Percentiles rank a stretch among this genome's conserved stretches.
Conservation (phyloP, 1,139 yeast genomes). For the Pichia sp. region DNA sequence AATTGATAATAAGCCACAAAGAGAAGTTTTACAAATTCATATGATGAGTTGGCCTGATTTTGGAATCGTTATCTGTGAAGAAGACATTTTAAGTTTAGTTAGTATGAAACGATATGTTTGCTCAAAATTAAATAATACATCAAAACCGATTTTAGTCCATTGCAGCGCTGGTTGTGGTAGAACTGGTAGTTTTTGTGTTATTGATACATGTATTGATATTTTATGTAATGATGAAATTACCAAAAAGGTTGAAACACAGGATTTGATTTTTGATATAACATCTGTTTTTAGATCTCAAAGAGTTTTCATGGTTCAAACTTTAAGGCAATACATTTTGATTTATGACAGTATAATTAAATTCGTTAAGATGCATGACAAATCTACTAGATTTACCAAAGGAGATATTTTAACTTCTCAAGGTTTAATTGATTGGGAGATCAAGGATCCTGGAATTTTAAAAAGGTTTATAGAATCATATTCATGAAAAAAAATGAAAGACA, state of each 20-base stretch:
- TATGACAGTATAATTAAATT: conserved; percentile 36
- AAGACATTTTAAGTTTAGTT: conserved; percentile 39
- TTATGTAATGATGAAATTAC: conserved; percentile 18
- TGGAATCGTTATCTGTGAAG: conserved; percentile 36
- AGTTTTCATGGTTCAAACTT: conserved; percentile 53
- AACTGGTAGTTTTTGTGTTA: conserved; percentile 49
- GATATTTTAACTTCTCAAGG: conserved; percentile 10
- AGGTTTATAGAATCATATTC: conserved; percentile 10
- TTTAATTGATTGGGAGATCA: conserved; percentile 16
- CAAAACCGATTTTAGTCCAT: conserved; percentile 40
- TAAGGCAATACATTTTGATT: conserved; percentile 47
- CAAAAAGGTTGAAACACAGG: conserved; percentile 21
- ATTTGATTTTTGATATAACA: conserved; percentile 39
- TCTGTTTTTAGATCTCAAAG: conserved; percentile 45
- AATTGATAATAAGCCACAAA: conserved; percentile 27
- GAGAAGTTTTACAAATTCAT: conserved; percentile 43
- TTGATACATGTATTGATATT: conserved; percentile 42
- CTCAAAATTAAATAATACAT: conserved; percentile 14
- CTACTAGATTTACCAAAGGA: not conserved
- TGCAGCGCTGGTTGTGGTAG: conserved; percentile 61
- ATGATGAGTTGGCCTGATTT: conserved; percentile 50
- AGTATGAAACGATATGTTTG: conserved; percentile 35
- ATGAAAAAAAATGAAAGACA: not conserved
- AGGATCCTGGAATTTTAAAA: conserved; percentile 14
- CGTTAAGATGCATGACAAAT: conserved; percentile 13